phyloP scores from a whole-genome alignment of 345 rosid species.

The Luvunga scandens region DNA sequence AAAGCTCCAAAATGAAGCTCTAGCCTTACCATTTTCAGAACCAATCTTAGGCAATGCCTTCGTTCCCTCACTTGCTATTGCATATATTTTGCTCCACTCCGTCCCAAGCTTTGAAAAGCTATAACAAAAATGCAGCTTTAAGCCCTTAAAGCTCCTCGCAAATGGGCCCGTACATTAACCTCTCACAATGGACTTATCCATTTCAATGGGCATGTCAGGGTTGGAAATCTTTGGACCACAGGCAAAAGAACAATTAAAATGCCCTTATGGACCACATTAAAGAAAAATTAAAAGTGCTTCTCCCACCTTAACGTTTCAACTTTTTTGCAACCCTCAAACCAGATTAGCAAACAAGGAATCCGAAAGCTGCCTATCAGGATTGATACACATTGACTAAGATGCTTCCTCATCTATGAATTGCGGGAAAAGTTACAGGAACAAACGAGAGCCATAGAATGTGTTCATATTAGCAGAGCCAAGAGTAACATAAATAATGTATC shows the following conservation, averaged over 20 bases:
- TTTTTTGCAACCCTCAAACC: not conserved
- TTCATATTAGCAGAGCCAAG: not conserved
- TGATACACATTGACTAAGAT: not conserved
- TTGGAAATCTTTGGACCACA: not conserved
- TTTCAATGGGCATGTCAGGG: not conserved
- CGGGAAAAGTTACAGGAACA: not conserved
- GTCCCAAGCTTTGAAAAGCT: too few species aligned
- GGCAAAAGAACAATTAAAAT: not conserved
- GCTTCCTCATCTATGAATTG: not conserved
- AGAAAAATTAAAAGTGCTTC: not conserved
- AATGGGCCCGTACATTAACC: not conserved
- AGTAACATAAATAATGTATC: too few species aligned
- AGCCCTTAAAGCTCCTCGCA: not conserved
- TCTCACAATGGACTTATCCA: constrained; percentile 1
- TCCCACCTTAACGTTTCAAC: not conserved
- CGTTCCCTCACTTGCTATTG: not conserved
- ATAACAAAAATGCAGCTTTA: too few species aligned
- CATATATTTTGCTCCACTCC: too few species aligned
- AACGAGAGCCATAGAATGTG: not conserved
- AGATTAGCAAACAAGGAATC: not conserved
- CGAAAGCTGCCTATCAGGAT: not conserved
- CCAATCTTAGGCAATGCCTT: not conserved
- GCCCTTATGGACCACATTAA: not conserved
- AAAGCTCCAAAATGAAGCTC: not conserved
- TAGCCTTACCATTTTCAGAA: not conserved